Conservation (phyloP, 495 filamentous ascomycete genomes). For the Filosporella fistucella region DNA sequence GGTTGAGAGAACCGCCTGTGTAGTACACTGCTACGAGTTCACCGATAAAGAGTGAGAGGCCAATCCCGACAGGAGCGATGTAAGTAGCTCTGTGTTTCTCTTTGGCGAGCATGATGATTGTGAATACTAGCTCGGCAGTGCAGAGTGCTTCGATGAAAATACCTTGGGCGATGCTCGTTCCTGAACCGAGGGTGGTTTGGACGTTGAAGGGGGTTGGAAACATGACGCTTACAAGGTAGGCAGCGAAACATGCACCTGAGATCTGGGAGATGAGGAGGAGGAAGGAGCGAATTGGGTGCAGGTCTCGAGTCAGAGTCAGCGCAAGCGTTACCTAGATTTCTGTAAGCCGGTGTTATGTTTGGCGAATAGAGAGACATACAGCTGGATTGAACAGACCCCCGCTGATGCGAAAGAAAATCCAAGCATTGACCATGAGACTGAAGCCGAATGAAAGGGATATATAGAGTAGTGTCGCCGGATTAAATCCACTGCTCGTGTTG, state of each 20-base stretch:
- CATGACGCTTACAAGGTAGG: conserved; percentile 46
- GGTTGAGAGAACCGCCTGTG: conserved; percentile 72
- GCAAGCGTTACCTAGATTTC: conserved; percentile 42
- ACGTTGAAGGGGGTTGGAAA: conserved; percentile 47
- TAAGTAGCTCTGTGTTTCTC: conserved; percentile 48
- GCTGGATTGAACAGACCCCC: conserved; percentile 73
- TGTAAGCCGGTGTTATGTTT: not conserved
- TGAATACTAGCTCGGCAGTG: conserved; percentile 46
- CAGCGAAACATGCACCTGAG: conserved; percentile 48
- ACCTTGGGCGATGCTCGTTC: conserved; percentile 41
- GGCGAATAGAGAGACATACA: conserved; percentile 42
- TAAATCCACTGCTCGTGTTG: conserved; percentile 20
- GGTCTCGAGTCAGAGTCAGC: conserved; percentile 48
- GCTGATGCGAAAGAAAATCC: conserved; percentile 61
- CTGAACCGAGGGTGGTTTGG: conserved; percentile 32
- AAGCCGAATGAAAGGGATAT: conserved; percentile 57
- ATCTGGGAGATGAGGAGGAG: conserved; percentile 53
- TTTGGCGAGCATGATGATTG: conserved; percentile 51
- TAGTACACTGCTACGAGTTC: conserved; percentile 55
- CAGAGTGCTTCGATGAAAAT: conserved; percentile 51
- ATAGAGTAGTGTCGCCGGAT: conserved; percentile 53
- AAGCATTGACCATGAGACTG: conserved; percentile 56
- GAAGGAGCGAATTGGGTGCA: conserved; percentile 39
- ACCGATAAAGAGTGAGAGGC: conserved; percentile 43
- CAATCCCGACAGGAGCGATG: conserved; percentile 49